Base-by-base conservation (phyloP, 192 early-diverging fungal species). In the Coemansia sp. region DNA sequence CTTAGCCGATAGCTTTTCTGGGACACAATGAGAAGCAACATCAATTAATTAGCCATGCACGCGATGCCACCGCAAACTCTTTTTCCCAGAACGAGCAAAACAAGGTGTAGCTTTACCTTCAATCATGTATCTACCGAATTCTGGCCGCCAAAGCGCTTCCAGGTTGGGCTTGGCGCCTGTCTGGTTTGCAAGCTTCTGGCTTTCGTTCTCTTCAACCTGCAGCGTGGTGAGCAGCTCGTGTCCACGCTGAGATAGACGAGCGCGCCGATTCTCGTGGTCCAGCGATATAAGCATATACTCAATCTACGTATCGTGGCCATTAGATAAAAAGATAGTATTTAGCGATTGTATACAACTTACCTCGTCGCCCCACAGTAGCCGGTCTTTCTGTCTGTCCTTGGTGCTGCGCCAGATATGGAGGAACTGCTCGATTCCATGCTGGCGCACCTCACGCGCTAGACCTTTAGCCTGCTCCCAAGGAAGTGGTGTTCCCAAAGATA, bases 71-170 rank as follows among this genome's bases (percentile, higher is more conserved):
- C 47, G 47, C 47, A 16, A 26, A 31, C 23, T 12, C 9, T 21
- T 21, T 35, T 35, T 35, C 33, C 33, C 33, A 35, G 33, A 35
- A 35, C 10, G 33, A 7, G 33, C 33, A 35, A 10, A 2, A 35
- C 1, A 35, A 6, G 33, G 33, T 14, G n/a, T 23, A 35, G 33
- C 33, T 7, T 35, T 77, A 79, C 82, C 84, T 80, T 98, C 96
- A 59, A 96, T 75, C 96, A 99, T 99, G 79, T 88, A 99, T 23
- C 92, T 82, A 14, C 91, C 96, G 71, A 93, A 99, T 68, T 99
- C 96, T 31, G 94, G 94, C 61, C 90, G 83, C 94, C 95, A 99
- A 20, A 91, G 86, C 12, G 88, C 84, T 66, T 88, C 82, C 50
- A 84, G 68, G 7, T 66, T 65, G 9, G 55, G 62, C 76, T 72